Evolutionary conservation across 495 filamentous ascomycete species (phyloP).

Genomic region (Pseudomonodictys pantanalensis): DNA sequence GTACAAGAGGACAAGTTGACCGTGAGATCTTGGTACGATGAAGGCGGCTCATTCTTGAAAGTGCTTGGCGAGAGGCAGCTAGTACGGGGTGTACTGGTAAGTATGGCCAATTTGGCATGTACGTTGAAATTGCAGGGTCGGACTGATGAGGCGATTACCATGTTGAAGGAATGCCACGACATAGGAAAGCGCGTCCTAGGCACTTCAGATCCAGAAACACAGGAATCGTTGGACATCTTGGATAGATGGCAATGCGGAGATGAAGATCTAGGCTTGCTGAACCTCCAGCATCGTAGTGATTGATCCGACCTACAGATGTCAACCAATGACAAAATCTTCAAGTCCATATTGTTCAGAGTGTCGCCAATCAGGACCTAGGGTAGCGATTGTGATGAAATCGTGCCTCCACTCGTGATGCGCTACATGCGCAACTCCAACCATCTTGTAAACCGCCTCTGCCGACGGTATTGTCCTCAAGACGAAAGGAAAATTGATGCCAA

Average conservation of each 20-base stretch:
- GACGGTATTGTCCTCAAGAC: background rate
- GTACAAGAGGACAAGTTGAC: too few species aligned
- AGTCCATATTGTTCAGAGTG: background rate
- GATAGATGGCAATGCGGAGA: background rate
- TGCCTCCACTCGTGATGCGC: background rate
- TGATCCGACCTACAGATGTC: too few species aligned
- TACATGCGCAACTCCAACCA: background rate
- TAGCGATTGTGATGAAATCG: background rate
- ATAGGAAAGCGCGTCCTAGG: background rate
- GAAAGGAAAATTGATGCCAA: background rate
- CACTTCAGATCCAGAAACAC: background rate
- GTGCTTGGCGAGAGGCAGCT: constrained; percentile 12
- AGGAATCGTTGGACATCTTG: background rate
- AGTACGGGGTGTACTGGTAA: constrained; percentile 1
- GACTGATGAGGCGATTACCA: background rate
- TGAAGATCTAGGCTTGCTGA: background rate
- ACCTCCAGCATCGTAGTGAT: too few species aligned
- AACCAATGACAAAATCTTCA: background rate
- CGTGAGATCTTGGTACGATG: too few species aligned
- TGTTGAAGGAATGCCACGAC: background rate
- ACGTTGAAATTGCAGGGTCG: background rate
- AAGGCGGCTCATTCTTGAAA: background rate
- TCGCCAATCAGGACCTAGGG: background rate
- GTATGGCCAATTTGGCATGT: background rate
- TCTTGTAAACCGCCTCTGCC: background rate